These are phyloP conservation scores for Amylocystis lapponica DNA, from an alignment of 768 basidiomycete species.

Conservation along the genomic window DNA sequence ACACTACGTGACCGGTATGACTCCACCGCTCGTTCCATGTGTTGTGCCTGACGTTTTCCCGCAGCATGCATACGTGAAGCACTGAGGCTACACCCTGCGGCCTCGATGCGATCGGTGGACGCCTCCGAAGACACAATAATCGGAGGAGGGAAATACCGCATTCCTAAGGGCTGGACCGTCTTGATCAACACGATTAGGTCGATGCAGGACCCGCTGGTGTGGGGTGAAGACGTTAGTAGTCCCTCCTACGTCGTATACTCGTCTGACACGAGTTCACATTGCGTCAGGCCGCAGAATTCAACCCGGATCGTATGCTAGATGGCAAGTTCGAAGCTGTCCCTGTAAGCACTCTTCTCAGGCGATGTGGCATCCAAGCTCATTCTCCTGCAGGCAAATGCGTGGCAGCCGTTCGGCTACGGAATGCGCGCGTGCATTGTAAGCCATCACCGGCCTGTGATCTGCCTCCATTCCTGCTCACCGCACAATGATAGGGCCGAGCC, in stretches of 20 bases:
- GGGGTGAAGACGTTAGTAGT: conserved; percentile 41
- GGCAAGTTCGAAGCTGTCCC: conserved; percentile 45
- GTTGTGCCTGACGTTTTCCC: neutral
- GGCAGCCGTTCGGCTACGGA: conserved; percentile 34
- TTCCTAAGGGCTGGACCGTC: conserved; percentile 27
- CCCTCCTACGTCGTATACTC: neutral
- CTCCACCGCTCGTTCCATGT: neutral
- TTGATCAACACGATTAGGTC: conserved; percentile 24
- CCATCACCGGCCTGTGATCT: neutral
- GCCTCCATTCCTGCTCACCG: neutral
- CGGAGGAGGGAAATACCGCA: conserved; percentile 34
- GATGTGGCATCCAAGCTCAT: neutral
- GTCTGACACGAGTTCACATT: neutral
- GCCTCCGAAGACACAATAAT: conserved; percentile 33
- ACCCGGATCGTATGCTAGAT: conserved; percentile 44
- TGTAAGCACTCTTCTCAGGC: conserved; percentile 15
- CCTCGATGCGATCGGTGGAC: conserved; percentile 28
- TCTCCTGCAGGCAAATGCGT: conserved; percentile 31
- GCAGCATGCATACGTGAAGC: conserved; percentile 34
- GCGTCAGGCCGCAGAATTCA: conserved; percentile 31
- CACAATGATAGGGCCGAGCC: conserved; percentile 28
- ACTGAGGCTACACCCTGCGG: conserved; percentile 33
- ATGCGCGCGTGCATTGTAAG: conserved; percentile 22
- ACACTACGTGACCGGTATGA: conserved; percentile 35
- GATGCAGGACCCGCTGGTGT: conserved; percentile 39